Percentiles rank a stretch among this genome's conserved stretches.
These are phyloP conservation scores for Solanum corneliomulleri DNA, from an alignment of 257 asterid species.

Conservation along the genomic window DNA sequence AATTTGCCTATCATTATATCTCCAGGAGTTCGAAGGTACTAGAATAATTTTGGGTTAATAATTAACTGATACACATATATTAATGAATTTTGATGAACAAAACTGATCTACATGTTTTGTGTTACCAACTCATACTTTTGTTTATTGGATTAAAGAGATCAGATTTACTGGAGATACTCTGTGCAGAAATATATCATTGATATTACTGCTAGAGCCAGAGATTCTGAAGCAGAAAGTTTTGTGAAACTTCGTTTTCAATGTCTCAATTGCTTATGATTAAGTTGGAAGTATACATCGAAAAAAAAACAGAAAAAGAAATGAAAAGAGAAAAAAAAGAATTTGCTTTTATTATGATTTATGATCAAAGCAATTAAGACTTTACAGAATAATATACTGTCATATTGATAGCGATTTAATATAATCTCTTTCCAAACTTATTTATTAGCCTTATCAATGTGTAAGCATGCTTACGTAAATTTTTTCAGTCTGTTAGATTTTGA, in stretches of 20 bases:
- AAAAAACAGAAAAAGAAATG: not conserved
- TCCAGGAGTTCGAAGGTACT: conserved; percentile 61
- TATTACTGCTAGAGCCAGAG: not conserved
- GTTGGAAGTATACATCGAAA: not conserved
- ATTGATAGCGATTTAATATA: not conserved
- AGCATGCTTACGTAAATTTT: not conserved
- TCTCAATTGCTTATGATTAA: not conserved
- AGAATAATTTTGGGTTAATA: not conserved
- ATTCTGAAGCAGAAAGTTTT: not conserved
- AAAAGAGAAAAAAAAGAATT: not conserved
- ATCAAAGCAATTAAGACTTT: not conserved
- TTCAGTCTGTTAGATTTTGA: not conserved
- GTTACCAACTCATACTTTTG: not conserved
- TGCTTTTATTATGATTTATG: not conserved
- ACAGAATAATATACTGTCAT: not conserved
- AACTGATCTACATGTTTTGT: not conserved
- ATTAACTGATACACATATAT: not conserved
- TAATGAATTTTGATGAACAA: not conserved
- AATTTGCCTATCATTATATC: conserved; percentile 62
- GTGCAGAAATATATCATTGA: not conserved
- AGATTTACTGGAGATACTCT: not conserved
- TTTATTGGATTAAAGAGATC: not conserved
- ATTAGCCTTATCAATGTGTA: not conserved
- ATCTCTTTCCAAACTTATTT: not conserved
- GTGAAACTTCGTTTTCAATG: not conserved